These are phyloP conservation scores for Turnera subulata DNA, from an alignment of 345 rosid species.

Conservation along the genomic window DNA sequence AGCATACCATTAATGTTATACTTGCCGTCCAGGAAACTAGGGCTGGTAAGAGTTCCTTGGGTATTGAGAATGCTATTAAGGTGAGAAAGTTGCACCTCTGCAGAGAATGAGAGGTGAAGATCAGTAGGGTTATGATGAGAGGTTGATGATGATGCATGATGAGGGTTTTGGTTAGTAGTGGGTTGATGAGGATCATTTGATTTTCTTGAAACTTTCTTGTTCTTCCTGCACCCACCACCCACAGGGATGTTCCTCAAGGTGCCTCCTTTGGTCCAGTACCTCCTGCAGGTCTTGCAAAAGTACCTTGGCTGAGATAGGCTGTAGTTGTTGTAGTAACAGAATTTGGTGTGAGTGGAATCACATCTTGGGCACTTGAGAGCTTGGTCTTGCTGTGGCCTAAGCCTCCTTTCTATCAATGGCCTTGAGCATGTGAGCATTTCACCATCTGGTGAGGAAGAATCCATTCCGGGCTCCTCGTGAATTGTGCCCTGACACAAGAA, in stretches of 20 bases:
- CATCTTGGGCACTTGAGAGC: constrained; percentile 94
- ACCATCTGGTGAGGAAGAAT: constrained; percentile 73
- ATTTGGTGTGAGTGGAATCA: constrained; percentile 88
- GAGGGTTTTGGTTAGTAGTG: constrained; percentile 24
- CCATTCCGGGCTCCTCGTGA: constrained; percentile 55
- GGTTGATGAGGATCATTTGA: constrained; percentile 28
- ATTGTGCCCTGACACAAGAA: constrained; percentile 42
- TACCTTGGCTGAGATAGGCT: constrained; percentile 97
- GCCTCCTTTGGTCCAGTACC: constrained; percentile 99
- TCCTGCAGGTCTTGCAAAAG: constrained; percentile 94
- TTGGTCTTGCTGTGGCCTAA: constrained; percentile 86
- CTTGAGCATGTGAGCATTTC: constrained; percentile 83
- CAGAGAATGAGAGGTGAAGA: constrained; percentile 56
- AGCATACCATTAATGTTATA: constrained; percentile 20
- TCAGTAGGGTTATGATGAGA: constrained; percentile 40
- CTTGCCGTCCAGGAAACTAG: constrained; percentile 31
- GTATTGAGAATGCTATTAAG: constrained; percentile 31
- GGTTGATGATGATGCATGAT: constrained; percentile 28
- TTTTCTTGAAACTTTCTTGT: constrained; percentile 67
- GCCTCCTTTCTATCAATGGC: constrained; percentile 89
- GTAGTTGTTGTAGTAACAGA: constrained; percentile 97
- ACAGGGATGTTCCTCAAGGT: constrained; percentile 92
- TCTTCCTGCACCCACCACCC: constrained; percentile 95
- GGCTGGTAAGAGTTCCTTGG: constrained; percentile 21
- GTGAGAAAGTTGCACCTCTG: constrained; percentile 49